Evolutionary conservation across 2,329 filamentous ascomycete species (phyloP), one percentile per base, ranked within the genome.

Genomic region (Penicillium sp.): DNA sequence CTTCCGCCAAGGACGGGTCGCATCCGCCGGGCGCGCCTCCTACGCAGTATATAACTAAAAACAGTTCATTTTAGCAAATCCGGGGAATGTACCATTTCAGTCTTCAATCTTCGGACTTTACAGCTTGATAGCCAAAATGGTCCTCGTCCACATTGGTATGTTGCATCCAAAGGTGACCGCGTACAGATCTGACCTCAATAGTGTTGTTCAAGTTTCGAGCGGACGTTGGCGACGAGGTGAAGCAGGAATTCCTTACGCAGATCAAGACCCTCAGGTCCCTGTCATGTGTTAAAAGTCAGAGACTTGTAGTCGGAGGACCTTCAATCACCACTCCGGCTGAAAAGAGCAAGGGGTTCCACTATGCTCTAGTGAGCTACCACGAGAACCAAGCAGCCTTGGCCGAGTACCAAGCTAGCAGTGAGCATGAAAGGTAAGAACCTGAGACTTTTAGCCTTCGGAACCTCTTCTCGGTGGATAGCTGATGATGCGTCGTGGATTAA

Each of bases 311-410:
- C 4, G 79, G 79, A 0, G 76, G 78, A 0, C 77, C 77, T 0
- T 79, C 77, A 0, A 69, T 81, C 4, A 81, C 78, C 0, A 68
- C 75, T 18, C 78, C 78, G 0, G 72, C 76, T 8, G 75, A 76
- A 29, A 67, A 73, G 14, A 80, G 77, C 61, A 78, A 81, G 52
- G 78, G 78, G 0, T 80, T 73, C 40, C 69, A 81, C 10, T 75
- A 74, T 49, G 74, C 76, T 0, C 63, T 81, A 0, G 45, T 81
- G 31, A 80, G 78, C 66, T 79, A 75, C 16, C 79, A 81, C 40
- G 58, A 72, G 4, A 64, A 77, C 18, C 62, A 58, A 5, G 64
- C 64, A 7, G 79, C 77, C 0, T 55, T 81, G 48, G 73, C 68
- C 1, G 72, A 72, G 38, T 81, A 81, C 44, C 78, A 81, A 46